phyloP scores from a whole-genome alignment of 2,329 filamentous ascomycete genomes.

The Scleromitrula shiraiana region DNA sequence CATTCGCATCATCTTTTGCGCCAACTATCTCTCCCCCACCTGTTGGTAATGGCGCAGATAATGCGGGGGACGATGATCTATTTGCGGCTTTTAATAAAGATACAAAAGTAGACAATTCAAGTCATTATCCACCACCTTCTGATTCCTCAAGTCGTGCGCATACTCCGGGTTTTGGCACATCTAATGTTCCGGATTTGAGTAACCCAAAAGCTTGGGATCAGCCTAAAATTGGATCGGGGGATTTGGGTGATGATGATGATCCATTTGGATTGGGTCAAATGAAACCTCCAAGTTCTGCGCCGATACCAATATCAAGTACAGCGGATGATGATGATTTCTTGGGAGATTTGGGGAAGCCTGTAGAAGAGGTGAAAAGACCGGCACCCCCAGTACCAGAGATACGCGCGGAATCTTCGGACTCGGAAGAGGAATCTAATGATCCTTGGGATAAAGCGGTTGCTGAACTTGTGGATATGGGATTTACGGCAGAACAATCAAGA shows the following conservation, averaged over 20 bases:
- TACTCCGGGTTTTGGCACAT: conserved; percentile 36
- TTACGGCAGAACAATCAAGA: conserved; percentile 74
- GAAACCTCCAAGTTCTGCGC: conserved; percentile 27
- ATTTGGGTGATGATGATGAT: conserved; percentile 61
- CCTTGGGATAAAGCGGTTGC: conserved; percentile 73
- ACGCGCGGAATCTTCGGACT: conserved; percentile 14
- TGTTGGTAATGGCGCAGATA: conserved; percentile 16
- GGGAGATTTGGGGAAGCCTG: conserved; percentile 55
- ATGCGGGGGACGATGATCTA: conserved; percentile 49
- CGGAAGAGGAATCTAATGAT: conserved; percentile 37
- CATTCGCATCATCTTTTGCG: conserved; percentile 25
- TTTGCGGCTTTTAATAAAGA: conserved; percentile 61
- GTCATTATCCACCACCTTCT: conserved; percentile 52
- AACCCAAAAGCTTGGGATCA: conserved; percentile 46
- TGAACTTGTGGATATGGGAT: conserved; percentile 91
- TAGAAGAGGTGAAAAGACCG: conserved; percentile 51
- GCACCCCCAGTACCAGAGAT: conserved; percentile 27
- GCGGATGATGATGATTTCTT: conserved; percentile 59
- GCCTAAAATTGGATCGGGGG: conserved; percentile 16
- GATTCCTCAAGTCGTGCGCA: conserved; percentile 30
- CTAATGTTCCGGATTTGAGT: conserved; percentile 41
- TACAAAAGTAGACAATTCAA: conserved; percentile 59
- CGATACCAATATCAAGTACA: conserved; percentile 20
- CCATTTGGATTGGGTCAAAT: conserved; percentile 73
- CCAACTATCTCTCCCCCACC: conserved; percentile 35